phyloP scores from a whole-genome alignment of 768 basidiomycete species.

The Hortiboletus campestris region DNA sequence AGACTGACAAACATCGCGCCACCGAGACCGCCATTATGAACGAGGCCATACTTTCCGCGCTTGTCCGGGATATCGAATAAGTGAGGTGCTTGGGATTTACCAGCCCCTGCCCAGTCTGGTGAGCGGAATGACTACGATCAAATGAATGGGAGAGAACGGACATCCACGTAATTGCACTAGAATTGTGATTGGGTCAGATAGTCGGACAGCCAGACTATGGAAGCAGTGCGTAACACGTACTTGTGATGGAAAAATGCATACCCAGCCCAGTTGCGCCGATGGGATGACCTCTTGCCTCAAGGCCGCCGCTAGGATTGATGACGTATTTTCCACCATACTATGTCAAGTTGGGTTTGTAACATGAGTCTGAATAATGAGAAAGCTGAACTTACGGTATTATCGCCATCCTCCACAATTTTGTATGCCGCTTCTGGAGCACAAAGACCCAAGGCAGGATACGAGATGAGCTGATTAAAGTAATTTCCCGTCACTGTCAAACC shows the following conservation, averaged over 20 bases:
- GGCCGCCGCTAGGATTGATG: conserved; percentile 79
- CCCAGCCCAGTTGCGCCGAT: conserved; percentile 76
- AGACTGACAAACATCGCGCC: conserved; percentile 76
- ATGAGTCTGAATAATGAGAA: neutral
- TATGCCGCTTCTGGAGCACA: conserved; percentile 62
- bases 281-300: conserved; percentile 83
- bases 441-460: conserved; percentile 75
- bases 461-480: conserved; percentile 52
- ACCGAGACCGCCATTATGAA: conserved; percentile 80
- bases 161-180: conserved; percentile 72
- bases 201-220: neutral
- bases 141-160: conserved; percentile 21
- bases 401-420: conserved; percentile 67
- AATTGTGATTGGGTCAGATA: neutral
- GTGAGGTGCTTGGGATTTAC: conserved; percentile 72
- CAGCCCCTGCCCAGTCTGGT: conserved; percentile 51
- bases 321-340: conserved; percentile 83
- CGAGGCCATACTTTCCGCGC: conserved; percentile 73
- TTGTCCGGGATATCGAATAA: conserved; percentile 59
- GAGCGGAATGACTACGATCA: neutral
- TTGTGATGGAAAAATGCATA: conserved; percentile 82
- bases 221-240: conserved; percentile 37
- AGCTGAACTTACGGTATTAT: conserved; percentile 61
- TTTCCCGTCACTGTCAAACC: neutral
- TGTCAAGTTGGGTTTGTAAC: neutral